phyloP scores from a whole-genome alignment of 148 eudicot genomes.

The Amaranthus cruentus region DNA sequence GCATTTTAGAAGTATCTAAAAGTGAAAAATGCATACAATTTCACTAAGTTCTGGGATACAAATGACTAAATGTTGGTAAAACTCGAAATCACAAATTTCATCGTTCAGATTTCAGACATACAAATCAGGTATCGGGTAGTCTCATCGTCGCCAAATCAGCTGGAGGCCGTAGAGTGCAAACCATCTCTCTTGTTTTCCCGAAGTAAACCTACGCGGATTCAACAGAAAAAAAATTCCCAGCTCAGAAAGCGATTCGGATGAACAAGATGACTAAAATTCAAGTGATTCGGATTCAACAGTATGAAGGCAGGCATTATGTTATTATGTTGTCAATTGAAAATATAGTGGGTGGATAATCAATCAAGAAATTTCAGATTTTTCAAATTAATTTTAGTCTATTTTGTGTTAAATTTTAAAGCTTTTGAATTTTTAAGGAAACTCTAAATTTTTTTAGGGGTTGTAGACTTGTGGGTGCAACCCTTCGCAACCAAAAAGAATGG shows the following conservation, averaged over 20 bases:
- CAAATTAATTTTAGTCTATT: too few species aligned
- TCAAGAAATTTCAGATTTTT: too few species aligned
- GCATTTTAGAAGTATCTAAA: background rate
- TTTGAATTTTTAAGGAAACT: too few species aligned
- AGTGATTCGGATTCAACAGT: background rate
- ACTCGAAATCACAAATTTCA: background rate
- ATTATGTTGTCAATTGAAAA: too few species aligned
- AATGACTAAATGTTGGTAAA: background rate
- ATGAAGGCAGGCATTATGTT: background rate
- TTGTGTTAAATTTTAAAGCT: too few species aligned
- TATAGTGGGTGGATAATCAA: too few species aligned
- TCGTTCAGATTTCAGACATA: background rate
- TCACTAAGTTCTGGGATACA: constrained; percentile 9
- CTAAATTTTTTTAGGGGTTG: too few species aligned
- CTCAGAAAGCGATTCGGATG: background rate
- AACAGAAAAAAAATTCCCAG: background rate
- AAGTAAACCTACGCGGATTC: constrained; percentile 67
- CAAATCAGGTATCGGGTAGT: constrained; percentile 55
- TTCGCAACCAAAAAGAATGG: too few species aligned
- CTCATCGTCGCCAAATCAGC: constrained; percentile 58
- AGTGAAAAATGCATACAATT: background rate
- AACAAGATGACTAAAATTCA: background rate
- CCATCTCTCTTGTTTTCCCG: constrained; percentile 99
- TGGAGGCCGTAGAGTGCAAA: constrained; percentile 89
- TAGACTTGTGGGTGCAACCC: too few species aligned